Evolutionary conservation across 2,329 filamentous ascomycete species (phyloP).

Genomic region (Talaromyces verruculosus): DNA sequence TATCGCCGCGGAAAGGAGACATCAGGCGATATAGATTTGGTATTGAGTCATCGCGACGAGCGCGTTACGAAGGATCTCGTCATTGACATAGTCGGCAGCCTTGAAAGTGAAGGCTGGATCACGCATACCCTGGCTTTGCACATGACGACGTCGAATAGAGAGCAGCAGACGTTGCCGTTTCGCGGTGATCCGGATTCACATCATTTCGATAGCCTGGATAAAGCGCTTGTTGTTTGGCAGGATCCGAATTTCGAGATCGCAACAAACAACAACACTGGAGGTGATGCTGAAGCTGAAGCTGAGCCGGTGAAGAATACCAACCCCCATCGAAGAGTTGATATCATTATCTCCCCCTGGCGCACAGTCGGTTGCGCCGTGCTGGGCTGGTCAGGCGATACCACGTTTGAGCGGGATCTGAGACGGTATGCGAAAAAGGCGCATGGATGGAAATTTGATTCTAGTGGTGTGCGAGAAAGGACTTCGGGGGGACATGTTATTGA

Average conservation of each 20-base stretch:
- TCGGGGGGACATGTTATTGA: conserved; percentile 70
- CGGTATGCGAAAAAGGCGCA: conserved; percentile 72
- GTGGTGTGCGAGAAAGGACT: conserved; percentile 69
- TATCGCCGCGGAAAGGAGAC: conserved; percentile 74
- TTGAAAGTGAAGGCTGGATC: conserved; percentile 70
- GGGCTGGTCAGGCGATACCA: conserved; percentile 86
- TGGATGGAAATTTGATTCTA: conserved; percentile 85
- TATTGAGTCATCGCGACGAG: conserved; percentile 77
- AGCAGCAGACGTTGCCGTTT: conserved; percentile 64
- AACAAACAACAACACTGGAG: background rate
- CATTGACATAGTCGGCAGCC: conserved; percentile 64
- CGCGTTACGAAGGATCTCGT: conserved; percentile 68
- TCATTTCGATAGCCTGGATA: conserved; percentile 87
- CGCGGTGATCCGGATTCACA: conserved; percentile 48
- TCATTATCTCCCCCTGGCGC: conserved; percentile 85
- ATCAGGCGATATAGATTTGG: conserved; percentile 80
- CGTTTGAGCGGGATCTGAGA: conserved; percentile 83
- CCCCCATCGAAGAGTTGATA: conserved; percentile 82
- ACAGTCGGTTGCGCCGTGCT: conserved; percentile 84
- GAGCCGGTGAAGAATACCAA: conserved; percentile 61
- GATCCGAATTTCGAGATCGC: conserved; percentile 55
- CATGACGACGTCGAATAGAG: conserved; percentile 68
- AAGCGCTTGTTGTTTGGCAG: conserved; percentile 91
- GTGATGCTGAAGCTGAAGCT: background rate
- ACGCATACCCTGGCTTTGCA: conserved; percentile 78